Evolutionary conservation across 345 rosid genomes (phyloP).

Genomic region (Populus ilicifolia): DNA sequence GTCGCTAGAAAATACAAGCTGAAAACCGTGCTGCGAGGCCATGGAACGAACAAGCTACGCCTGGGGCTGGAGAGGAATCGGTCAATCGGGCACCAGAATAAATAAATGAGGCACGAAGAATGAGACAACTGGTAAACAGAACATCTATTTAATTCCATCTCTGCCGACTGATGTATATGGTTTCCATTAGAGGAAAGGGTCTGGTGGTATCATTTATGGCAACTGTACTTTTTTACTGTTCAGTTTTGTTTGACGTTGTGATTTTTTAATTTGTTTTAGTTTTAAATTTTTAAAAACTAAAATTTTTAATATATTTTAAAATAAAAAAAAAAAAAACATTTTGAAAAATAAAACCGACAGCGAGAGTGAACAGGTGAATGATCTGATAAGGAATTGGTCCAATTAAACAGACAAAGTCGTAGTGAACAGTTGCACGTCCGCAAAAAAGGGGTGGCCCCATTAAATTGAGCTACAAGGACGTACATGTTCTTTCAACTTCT

Average conservation of each 20-base stretch:
- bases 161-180: not conserved
- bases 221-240: not conserved
- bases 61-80: not conserved
- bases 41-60: not conserved
- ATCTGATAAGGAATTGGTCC: not conserved
- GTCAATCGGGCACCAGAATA: not conserved
- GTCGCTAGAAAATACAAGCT: not conserved
- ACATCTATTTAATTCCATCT: not conserved
- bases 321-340: too few relatives aligned
- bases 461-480: not conserved
- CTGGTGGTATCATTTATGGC: conserved; percentile 13
- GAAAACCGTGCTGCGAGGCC: not conserved
- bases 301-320: too few relatives aligned
- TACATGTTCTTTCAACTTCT: not conserved
- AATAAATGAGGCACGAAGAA: not conserved
- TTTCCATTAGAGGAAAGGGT: not conserved
- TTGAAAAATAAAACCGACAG: too few relatives aligned
- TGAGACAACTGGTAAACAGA: not conserved
- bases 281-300: too few relatives aligned
- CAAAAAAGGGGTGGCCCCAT: not conserved
- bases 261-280: too few relatives aligned
- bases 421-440: not conserved
- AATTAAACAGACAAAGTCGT: not conserved
- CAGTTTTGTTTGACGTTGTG: too few relatives aligned
- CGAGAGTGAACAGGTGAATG: not conserved